A percentile compares a stretch with the other conserved stretches of the same genome.
Conservation (phyloP, 1,284 basidiomycete genomes). For the Ustilago tritici region DNA sequence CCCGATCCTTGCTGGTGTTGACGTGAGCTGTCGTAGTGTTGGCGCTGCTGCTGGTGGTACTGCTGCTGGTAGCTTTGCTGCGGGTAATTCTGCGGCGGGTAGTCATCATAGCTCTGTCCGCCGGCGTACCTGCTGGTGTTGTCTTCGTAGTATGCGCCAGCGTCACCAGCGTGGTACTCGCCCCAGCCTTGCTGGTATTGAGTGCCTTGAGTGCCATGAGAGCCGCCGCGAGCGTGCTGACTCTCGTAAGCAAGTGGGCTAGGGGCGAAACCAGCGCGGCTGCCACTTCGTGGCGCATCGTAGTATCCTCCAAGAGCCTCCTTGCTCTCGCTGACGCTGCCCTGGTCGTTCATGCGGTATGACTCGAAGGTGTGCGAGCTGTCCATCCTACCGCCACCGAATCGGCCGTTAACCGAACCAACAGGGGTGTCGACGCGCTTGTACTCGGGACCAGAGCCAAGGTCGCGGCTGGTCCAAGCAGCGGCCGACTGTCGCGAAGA, state of each 20-base stretch:
- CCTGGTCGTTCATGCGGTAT: slow-evolving; percentile 62
- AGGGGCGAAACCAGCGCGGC: slow-evolving; percentile 33
- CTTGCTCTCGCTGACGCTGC: slow-evolving; percentile 44
- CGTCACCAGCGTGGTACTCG: slow-evolving; percentile 61
- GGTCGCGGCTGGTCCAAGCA: slow-evolving; percentile 45
- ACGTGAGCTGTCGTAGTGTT: slow-evolving; percentile 40
- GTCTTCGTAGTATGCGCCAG: slow-evolving; percentile 61
- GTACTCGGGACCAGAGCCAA: slow-evolving; percentile 59
- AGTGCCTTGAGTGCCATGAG: slow-evolving; percentile 17
- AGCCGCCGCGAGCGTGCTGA: slow-evolving; percentile 22
- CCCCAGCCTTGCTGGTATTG: slow-evolving; percentile 61
- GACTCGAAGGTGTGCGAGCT: slow-evolving; percentile 58
- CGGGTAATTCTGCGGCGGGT: slow-evolving; percentile 22
- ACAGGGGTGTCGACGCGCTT: slow-evolving; percentile 63
- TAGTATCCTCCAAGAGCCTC: slow-evolving; percentile 58
- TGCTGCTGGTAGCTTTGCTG: slow-evolving; percentile 32
- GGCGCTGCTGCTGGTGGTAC: slow-evolving; percentile 25
- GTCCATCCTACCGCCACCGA: slow-evolving; percentile 36
- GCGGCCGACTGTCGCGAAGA: slow-evolving; percentile 33
- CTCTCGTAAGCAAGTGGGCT: slow-evolving; percentile 50
- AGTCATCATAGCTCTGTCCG: slow-evolving; percentile 43
- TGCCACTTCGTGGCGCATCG: slow-evolving; percentile 49
- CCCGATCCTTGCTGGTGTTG: slow-evolving; percentile 18
- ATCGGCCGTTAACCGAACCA: slow-evolving; percentile 48
- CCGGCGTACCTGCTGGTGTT: slow-evolving; percentile 48